Evolutionary conservation across 192 early-diverging fungal species (phyloP).

Genomic region (Dispira simplex): DNA sequence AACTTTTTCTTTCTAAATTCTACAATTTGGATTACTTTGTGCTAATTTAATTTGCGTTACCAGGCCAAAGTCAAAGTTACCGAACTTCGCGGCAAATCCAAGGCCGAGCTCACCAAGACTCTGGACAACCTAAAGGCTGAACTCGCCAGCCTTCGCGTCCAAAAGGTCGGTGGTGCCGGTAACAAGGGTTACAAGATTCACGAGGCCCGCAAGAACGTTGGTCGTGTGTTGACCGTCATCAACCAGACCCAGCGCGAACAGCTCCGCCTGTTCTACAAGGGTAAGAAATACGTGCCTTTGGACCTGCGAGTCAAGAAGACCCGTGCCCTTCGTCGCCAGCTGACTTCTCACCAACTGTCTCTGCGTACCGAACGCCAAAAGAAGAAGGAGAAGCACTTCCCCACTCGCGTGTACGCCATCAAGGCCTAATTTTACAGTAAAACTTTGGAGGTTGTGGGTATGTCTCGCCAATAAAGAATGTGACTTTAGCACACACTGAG

Average conservation of each 20-base stretch:
- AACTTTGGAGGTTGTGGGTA: background rate
- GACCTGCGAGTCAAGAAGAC: conserved; percentile 99
- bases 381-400: conserved; percentile 84
- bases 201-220: conserved; percentile 85
- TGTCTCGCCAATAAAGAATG: conserved; percentile 1
- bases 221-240: conserved; percentile 90
- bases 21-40: no score
- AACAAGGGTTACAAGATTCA: conserved; percentile 51
- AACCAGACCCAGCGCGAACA: conserved; percentile 82
- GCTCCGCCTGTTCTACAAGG: conserved; percentile 79
- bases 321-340: conserved; percentile 89
- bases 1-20: no score
- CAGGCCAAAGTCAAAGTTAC: conserved; percentile 81
- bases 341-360: conserved; percentile 67
- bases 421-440: conserved; percentile 44
- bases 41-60: no score
- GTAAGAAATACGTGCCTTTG: conserved; percentile 89
- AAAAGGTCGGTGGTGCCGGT: conserved; percentile 75
- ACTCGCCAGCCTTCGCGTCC: conserved; percentile 82
- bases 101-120: conserved; percentile 78
- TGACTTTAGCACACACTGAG: no score
- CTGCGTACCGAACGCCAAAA: conserved; percentile 76
- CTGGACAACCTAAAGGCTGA: conserved; percentile 93
- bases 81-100: conserved; percentile 90
- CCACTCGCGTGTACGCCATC: conserved; percentile 81